Evolutionary conservation across 208 protist genomes (phyloP).

Genomic region (Vickermania spadyakhi): DNA sequence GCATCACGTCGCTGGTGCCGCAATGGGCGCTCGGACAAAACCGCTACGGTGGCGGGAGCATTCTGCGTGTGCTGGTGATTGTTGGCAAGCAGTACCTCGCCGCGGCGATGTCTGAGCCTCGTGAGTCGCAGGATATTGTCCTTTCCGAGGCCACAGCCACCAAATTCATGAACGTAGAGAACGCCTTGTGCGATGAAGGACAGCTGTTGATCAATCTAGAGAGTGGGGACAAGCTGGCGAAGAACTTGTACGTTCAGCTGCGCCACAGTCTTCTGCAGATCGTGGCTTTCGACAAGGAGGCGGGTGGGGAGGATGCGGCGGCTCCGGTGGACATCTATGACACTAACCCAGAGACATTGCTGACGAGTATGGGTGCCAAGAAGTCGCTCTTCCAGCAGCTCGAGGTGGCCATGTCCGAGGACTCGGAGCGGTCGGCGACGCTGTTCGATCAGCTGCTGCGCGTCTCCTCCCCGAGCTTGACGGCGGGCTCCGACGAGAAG

Average conservation of each 20-base stretch:
- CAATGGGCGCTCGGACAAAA: constrained; percentile 22
- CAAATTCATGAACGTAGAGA: constrained; percentile 44
- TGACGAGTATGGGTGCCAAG: constrained; percentile 25
- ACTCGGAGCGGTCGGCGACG: constrained; percentile 33
- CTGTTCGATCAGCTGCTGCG: constrained; percentile 30
- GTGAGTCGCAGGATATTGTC: constrained; percentile 45
- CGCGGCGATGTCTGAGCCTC: constrained; percentile 51
- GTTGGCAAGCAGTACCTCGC: constrained; percentile 53
- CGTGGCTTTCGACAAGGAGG: constrained; percentile 41
- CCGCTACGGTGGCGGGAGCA: constrained; percentile 15
- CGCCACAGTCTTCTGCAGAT: constrained; percentile 33
- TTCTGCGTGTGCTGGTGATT: constrained; percentile 43
- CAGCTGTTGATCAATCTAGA: constrained; percentile 31
- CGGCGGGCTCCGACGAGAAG: constrained; percentile 9
- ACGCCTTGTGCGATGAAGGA: constrained; percentile 53
- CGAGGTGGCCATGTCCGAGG: constrained; percentile 19
- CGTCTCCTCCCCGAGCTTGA: constrained; percentile 10
- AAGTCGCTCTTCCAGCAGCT: constrained; percentile 30
- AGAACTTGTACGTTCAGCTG: constrained; percentile 38
- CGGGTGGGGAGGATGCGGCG: constrained; percentile 8
- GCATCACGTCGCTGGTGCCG: constrained; percentile 32
- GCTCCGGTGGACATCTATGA: constrained; percentile 17
- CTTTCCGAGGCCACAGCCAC: constrained; percentile 42
- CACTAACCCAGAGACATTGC: constrained; percentile 12
- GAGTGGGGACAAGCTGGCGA: constrained; percentile 36